phyloP scores from a whole-genome alignment of 2,329 filamentous ascomycete genomes.

The Pseudogymnoascus sp. region DNA sequence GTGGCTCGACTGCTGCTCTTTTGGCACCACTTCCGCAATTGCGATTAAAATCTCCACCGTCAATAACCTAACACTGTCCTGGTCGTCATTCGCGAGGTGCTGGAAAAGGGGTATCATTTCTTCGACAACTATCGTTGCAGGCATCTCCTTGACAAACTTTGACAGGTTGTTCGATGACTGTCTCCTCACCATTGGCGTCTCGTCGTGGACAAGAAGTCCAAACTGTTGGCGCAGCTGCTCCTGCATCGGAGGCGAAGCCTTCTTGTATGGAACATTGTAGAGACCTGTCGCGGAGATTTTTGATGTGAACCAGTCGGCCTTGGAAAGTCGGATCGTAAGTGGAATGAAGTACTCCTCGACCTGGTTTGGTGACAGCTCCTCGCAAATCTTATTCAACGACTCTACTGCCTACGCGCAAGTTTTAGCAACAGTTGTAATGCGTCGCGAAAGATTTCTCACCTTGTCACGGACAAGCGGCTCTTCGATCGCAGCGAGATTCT shows the following conservation, averaged over 20 bases:
- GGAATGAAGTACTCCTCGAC: constrained; percentile 97
- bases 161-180: constrained; percentile 93
- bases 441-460: constrained; percentile 42
- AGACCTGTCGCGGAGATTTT: constrained; percentile 97
- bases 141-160: constrained; percentile 97
- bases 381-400: constrained; percentile 98
- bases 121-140: constrained; percentile 80
- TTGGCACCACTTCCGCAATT: constrained; percentile 93
- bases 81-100: constrained; percentile 90
- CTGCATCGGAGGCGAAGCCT: constrained; percentile 79
- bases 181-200: constrained; percentile 97
- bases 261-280: constrained; percentile 87
- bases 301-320: constrained; percentile 99
- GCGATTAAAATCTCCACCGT: constrained; percentile 95
- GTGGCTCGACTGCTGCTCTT: constrained; percentile 95
- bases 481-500: constrained; percentile 97
- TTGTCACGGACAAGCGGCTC: constrained; percentile 97
- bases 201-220: constrained; percentile 87
- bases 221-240: constrained; percentile 90
- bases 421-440: constrained; percentile 10
- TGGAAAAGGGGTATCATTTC: constrained; percentile 99
- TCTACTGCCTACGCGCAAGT: constrained; percentile 69
- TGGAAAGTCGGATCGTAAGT: constrained; percentile 88
- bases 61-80: constrained; percentile 91
- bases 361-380: constrained; percentile 80